Evolutionary conservation across 2,329 filamentous ascomycete species (phyloP).

Genomic region (Sclerotinia minor): DNA sequence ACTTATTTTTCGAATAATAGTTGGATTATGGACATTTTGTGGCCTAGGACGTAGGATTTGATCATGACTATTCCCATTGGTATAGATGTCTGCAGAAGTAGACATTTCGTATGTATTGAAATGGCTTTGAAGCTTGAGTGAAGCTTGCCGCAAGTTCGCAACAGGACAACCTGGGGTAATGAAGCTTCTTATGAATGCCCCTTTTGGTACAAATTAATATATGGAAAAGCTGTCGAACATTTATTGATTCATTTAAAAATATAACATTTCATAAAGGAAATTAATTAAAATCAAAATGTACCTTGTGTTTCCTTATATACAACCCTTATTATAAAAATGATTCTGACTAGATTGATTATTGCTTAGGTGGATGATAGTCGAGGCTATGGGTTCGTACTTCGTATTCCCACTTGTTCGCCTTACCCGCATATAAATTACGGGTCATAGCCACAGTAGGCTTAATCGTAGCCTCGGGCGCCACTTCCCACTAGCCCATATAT

Average conservation of each 20-base stretch:
- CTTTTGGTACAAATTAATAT: slow-evolving; percentile 19
- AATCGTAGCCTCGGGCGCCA: slow-evolving; percentile 12
- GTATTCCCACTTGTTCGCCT: slow-evolving; percentile 7
- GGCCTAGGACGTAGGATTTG: slow-evolving; percentile 40
- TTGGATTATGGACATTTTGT: slow-evolving; percentile 36
- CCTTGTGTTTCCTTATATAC: background rate
- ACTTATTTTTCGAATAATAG: slow-evolving; percentile 34
- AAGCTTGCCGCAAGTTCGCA: background rate
- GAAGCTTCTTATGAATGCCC: slow-evolving; percentile 19
- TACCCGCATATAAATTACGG: background rate
- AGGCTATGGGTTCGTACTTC: slow-evolving; percentile 6
- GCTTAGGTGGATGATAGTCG: slow-evolving; percentile 9
- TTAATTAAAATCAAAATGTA: background rate
- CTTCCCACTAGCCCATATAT: background rate
- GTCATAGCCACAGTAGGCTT: background rate
- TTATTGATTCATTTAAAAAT: slow-evolving; percentile 4
- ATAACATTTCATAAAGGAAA: slow-evolving; percentile 12
- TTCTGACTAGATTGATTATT: slow-evolving; percentile 3
- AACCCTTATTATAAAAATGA: background rate
- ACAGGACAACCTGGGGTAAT: background rate
- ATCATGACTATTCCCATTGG: slow-evolving; percentile 38
- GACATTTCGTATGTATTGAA: slow-evolving; percentile 35
- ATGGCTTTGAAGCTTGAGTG: background rate
- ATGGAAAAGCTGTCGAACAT: slow-evolving; percentile 2
- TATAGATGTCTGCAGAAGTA: slow-evolving; percentile 35